Percentiles rank a stretch among this genome's conserved stretches.
Evolutionary conservation across 257 asterid genomes (phyloP).

Genomic region (Scutellaria minor): DNA sequence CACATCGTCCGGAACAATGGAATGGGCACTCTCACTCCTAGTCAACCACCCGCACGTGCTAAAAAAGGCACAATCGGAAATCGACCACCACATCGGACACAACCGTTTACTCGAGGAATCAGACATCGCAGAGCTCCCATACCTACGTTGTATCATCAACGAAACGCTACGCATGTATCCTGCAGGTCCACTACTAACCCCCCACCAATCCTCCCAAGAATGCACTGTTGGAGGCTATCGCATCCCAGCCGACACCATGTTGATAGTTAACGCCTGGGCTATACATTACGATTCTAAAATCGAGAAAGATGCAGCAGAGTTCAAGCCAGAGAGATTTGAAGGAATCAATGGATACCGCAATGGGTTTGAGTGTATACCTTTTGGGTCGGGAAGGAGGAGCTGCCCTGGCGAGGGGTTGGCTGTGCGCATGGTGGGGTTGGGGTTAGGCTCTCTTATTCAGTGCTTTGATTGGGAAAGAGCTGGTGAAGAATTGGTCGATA

Average conservation of each 20-base stretch:
- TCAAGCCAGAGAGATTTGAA: constrained; percentile 47
- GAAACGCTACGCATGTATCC: constrained; percentile 48
- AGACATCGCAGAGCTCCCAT: constrained; percentile 41
- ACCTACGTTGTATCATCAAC: constrained; percentile 42
- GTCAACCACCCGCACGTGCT: constrained; percentile 43
- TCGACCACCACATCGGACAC: constrained; percentile 30
- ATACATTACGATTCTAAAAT: constrained; percentile 36
- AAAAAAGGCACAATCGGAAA: constrained; percentile 34
- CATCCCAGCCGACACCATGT: constrained; percentile 34
- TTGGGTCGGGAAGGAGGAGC: constrained; percentile 46
- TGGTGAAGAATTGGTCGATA: constrained; percentile 14
- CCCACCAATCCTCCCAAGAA: constrained; percentile 42
- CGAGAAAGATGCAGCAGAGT: constrained; percentile 36
- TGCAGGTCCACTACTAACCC: constrained; percentile 43
- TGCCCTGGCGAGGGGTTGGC: constrained; percentile 42
- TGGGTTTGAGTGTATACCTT: constrained; percentile 35
- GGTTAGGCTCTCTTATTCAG: constrained; percentile 37
- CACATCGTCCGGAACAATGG: constrained; percentile 45
- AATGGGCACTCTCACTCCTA: constrained; percentile 53
- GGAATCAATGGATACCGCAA: constrained; percentile 21
- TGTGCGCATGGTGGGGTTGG: constrained; percentile 33
- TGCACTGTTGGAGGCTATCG: constrained; percentile 36
- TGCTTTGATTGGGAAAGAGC: constrained; percentile 52
- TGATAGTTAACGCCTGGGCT: constrained; percentile 48
- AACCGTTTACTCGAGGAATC: constrained; percentile 36